These are phyloP conservation scores for Anaeramoeba flamelloides DNA, from an alignment of 78 protist species.

Conservation along the genomic window DNA sequence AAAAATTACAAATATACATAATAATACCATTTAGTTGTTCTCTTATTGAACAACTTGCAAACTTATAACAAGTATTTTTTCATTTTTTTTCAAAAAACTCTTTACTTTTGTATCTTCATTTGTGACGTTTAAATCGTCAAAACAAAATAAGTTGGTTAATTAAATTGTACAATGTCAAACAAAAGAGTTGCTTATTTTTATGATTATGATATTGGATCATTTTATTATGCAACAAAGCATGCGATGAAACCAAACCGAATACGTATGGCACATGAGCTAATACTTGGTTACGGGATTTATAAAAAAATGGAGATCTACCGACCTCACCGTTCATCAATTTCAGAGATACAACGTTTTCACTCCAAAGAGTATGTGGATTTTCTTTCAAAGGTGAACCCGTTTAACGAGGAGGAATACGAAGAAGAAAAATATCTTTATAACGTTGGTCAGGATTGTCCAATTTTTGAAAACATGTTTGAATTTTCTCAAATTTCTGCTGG, in stretches of 20 bases:
- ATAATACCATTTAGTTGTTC: too few relatives aligned
- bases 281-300: conserved; percentile 75
- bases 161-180: conserved; percentile 13
- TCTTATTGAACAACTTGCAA: too few relatives aligned
- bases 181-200: neutral
- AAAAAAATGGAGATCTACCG: conserved; percentile 56
- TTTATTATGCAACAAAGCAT: conserved; percentile 67
- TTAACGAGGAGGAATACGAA: conserved; percentile 31
- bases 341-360: conserved; percentile 78
- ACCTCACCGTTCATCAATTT: too few relatives aligned
- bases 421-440: conserved; percentile 41
- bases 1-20: too few relatives aligned
- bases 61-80: too few relatives aligned
- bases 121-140: too few relatives aligned
- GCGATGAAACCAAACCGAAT: conserved; percentile 95
- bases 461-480: conserved; percentile 81
- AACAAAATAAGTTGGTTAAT: too few relatives aligned
- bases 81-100: too few relatives aligned
- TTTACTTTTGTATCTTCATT: too few relatives aligned
- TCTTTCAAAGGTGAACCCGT: conserved; percentile 53
- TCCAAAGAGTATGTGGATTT: conserved; percentile 84
- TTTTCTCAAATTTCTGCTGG: conserved; percentile 86
- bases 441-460: conserved; percentile 93
- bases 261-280: conserved; percentile 70
- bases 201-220: conserved; percentile 22